A percentile compares a stretch with the other conserved stretches of the same genome.
Evolutionary conservation across 805 yeast genomes (phyloP).

Genomic region (Saccharomycopsis oosterbeekiorum): DNA sequence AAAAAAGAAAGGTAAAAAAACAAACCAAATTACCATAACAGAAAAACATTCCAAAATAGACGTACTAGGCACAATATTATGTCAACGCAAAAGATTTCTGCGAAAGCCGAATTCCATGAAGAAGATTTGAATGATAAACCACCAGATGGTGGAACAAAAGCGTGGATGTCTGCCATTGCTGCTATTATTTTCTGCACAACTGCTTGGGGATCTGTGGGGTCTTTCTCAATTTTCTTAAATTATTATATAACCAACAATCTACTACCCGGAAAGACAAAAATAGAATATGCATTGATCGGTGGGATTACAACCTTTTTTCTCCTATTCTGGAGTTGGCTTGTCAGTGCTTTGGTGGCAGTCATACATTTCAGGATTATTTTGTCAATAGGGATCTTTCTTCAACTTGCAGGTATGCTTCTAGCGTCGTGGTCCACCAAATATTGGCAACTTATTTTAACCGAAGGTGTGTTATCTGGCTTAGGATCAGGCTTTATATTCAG

Average conservation of each 20-base stretch:
- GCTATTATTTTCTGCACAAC: slow-evolving; percentile 40
- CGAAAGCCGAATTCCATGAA: slow-evolving; percentile 7
- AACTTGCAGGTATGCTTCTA: slow-evolving; percentile 38
- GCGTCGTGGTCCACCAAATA: slow-evolving; percentile 43
- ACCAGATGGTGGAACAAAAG: slow-evolving; percentile 54
- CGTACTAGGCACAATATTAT: too few species aligned
- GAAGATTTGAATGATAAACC: slow-evolving; percentile 26
- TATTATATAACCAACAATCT: slow-evolving; percentile 41
- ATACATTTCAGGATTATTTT: slow-evolving; percentile 18
- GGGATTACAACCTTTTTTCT: slow-evolving; percentile 43
- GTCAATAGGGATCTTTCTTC: slow-evolving; percentile 32
- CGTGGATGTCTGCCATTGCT: slow-evolving; percentile 39
- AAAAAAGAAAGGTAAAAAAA: too few species aligned
- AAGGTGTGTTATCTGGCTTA: slow-evolving; percentile 42
- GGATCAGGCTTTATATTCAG: slow-evolving; percentile 41
- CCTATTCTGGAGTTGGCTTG: slow-evolving; percentile 11
- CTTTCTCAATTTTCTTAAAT: slow-evolving; percentile 54
- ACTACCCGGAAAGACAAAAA: slow-evolving; percentile 44
- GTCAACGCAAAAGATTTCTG: not conserved
- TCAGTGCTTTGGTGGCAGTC: not conserved
- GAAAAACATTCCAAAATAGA: too few species aligned
- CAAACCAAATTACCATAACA: too few species aligned
- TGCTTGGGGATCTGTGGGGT: slow-evolving; percentile 69
- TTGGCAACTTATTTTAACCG: slow-evolving; percentile 43
- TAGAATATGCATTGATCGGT: slow-evolving; percentile 58